phyloP scores from a whole-genome alignment of 2,329 filamentous ascomycete species.

The Trichoderma sp. region DNA sequence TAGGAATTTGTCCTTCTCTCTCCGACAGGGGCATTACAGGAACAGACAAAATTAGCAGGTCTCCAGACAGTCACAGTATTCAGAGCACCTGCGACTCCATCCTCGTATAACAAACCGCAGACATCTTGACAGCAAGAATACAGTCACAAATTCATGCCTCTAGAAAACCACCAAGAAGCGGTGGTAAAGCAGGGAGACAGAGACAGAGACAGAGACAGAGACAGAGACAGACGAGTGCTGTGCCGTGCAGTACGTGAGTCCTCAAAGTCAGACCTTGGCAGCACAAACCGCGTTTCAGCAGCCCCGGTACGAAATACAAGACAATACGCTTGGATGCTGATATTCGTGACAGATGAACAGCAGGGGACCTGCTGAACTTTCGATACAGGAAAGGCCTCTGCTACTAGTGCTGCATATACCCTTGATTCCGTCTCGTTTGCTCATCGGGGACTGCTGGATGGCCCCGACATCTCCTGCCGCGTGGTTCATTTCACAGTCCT shows the following conservation, averaged over 20 bases:
- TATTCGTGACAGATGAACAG: not conserved
- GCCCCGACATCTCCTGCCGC: not conserved
- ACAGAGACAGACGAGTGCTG: not conserved
- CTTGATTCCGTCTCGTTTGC: not conserved
- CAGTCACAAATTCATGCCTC: not conserved
- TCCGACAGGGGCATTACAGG: not conserved
- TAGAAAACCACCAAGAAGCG: not conserved
- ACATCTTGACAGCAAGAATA: not conserved
- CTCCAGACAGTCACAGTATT: not conserved
- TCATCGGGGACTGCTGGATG: not conserved
- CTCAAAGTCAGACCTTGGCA: not conserved
- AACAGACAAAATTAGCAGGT: not conserved
- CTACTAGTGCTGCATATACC: not conserved
- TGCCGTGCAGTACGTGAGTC: not conserved
- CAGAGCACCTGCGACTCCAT: not conserved
- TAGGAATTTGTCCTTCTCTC: not conserved
- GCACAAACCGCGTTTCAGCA: not conserved
- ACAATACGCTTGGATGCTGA: not conserved
- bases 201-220: not conserved
- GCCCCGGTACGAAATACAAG: not conserved
- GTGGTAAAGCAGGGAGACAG: not conserved
- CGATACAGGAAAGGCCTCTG: not conserved
- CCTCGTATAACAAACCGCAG: not conserved
- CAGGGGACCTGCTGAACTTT: not conserved
- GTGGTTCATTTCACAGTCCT: conserved; percentile 1